These are phyloP conservation scores for Trichoderma lentiforme DNA, from an alignment of 2,329 filamentous ascomycete genomes.

Conservation along the genomic window DNA sequence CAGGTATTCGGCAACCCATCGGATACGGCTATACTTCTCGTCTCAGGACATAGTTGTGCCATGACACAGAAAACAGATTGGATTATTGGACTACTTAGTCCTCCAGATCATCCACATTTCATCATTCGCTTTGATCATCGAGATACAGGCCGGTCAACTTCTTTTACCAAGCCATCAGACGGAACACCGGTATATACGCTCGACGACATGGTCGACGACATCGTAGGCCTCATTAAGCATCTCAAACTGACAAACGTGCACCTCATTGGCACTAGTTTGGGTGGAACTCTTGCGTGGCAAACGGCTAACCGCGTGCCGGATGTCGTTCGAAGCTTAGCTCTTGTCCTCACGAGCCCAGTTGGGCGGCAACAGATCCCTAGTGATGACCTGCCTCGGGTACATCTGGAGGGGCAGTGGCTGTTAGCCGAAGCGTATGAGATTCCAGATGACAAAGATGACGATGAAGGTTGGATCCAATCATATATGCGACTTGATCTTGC, in stretches of 20 bases:
- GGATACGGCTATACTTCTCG: background rate
- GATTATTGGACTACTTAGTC: background rate
- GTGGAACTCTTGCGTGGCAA: background rate
- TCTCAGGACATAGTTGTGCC: background rate
- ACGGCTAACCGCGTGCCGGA: background rate
- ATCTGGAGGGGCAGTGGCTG: background rate
- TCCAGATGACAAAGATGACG: background rate
- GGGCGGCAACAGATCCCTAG: background rate
- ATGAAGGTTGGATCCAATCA: background rate
- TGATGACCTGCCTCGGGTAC: background rate
- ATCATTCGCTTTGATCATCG: background rate
- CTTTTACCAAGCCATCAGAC: background rate
- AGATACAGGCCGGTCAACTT: background rate
- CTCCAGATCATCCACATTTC: background rate
- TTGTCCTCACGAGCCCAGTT: background rate
- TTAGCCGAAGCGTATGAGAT: background rate
- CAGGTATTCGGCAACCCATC: background rate
- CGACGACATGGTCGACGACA: background rate
- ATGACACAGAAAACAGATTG: background rate
- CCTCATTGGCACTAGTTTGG: background rate
- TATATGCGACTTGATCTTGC: background rate
- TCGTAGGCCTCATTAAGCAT: background rate
- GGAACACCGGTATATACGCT: background rate
- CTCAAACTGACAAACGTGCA: background rate
- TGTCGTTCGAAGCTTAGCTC: background rate